phyloP scores from a whole-genome alignment of 2,329 filamentous ascomycete species.

The Onygenales sp. region DNA sequence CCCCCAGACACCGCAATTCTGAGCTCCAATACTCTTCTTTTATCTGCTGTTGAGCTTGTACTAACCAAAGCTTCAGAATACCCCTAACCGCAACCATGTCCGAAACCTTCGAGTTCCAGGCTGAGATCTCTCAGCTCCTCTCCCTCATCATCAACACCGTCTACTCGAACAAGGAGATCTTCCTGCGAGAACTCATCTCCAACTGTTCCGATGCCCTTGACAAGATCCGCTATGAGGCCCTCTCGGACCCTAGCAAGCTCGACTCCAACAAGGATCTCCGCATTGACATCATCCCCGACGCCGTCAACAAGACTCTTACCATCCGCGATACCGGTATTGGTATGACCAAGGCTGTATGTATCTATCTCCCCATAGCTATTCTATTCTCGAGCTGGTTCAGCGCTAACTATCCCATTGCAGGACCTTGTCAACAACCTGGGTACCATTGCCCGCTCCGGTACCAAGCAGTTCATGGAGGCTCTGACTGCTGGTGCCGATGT shows the following conservation, averaged over 20 bases:
- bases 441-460: constrained; percentile 97
- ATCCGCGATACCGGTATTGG: constrained; percentile 98
- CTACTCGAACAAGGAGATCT: constrained; percentile 99
- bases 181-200: constrained; percentile 96
- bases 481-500: constrained; percentile 97
- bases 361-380: background rate
- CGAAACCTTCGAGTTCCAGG: constrained; percentile 99
- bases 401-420: constrained; percentile 32
- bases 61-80: constrained; percentile 8
- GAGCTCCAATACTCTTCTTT: constrained; percentile 45
- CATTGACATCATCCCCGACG: constrained; percentile 97
- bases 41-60: background rate
- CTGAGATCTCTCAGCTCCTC: constrained; percentile 99
- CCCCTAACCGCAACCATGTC: constrained; percentile 53
- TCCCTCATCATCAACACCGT: constrained; percentile 99
- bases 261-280: constrained; percentile 96
- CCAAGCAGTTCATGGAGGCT: constrained; percentile 99
- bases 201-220: constrained; percentile 98
- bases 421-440: constrained; percentile 99
- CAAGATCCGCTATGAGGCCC: constrained; percentile 98
- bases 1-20: constrained; percentile 37
- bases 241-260: constrained; percentile 95
- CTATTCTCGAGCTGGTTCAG: background rate
- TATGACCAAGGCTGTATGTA: constrained; percentile 98
- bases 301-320: constrained; percentile 94